Base-by-base conservation (phyloP, 352 stramenopile genomes). In the Pythium phragmiticola region DNA sequence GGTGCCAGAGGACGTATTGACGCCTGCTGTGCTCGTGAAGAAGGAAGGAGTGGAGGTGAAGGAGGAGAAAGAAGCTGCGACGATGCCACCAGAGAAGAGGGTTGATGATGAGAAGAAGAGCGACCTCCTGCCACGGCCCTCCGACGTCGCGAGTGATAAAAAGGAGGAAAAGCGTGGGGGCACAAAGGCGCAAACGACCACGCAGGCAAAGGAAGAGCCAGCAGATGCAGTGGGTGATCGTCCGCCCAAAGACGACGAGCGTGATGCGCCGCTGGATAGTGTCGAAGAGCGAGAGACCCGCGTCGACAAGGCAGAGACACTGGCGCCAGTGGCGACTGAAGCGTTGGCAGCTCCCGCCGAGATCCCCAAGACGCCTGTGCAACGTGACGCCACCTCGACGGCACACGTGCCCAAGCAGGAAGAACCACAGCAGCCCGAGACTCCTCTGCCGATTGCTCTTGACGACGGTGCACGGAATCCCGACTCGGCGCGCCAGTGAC, bases 221-320 rank as follows among this genome's bases (percentile, higher is more conserved):
- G 26, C 9, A 42, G 26, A 14, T 4, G 14, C 28, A 26, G 17
- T 34, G 26, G 37, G 41, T 3, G 45, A 52, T 30, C 26, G 26
- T 30, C 26, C 26, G 19, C 45, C 16, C 34, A 34, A 14, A 49
- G 55, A 43, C 17, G 57, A 56, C 19, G 57, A 64, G 9, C 11
- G 39, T 3, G 57, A 64, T 36, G 57, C 57, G 7, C 57, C 57
- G 16, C 34, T 64, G 21, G 57, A 64, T 11, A 64, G 57, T 16
- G 16, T 43, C 1, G 57, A 64, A n/a, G 42, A 61, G 23, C 49
- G 28, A 17, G 49, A 55, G 2, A 26, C 49, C 3, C 49, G 49
- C 17, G 33, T 21, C 14, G 17, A 39, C 28, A 7, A 34, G 42
- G 28, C 23, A 16, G 47, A 36, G 39, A 42, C 2, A 8, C 26